A percentile compares a stretch with the other conserved stretches of the same genome.
These are phyloP conservation scores for Xylaria castorea DNA, from an alignment of 495 filamentous ascomycete species.

Conservation along the genomic window DNA sequence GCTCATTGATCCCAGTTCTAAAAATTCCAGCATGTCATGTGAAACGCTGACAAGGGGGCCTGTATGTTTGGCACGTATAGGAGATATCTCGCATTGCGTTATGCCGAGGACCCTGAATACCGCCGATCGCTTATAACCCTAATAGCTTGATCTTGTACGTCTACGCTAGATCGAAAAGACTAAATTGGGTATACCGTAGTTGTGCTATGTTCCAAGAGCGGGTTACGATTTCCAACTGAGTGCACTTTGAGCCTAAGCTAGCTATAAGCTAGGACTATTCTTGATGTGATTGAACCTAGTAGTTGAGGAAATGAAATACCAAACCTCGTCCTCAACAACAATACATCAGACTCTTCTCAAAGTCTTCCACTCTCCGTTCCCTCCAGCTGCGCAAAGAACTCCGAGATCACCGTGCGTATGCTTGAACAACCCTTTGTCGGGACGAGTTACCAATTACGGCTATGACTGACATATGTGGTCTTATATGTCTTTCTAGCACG, in stretches of 20 bases:
- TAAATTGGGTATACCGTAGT: background rate
- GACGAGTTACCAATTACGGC: background rate
- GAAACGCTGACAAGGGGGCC: conserved; percentile 2
- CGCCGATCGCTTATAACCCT: background rate
- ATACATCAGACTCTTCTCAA: background rate
- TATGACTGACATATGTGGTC: background rate
- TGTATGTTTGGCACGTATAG: background rate
- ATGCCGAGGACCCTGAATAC: conserved; percentile 11
- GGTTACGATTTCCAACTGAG: background rate
- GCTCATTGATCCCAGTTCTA: conserved; percentile 9
- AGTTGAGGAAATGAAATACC: background rate
- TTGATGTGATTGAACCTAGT: background rate
- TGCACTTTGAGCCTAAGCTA: background rate
- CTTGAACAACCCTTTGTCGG: background rate
- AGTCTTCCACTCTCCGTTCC: background rate
- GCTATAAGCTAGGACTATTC: background rate
- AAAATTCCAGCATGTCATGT: conserved; percentile 19
- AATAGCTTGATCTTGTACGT: background rate
- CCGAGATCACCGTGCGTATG: background rate
- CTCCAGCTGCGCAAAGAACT: background rate
- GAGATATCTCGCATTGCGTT: conserved; percentile 18
- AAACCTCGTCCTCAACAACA: background rate
- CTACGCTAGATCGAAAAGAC: background rate
- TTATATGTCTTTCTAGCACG: background rate
- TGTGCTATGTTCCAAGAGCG: background rate